Evolutionary conservation across 208 protist genomes (phyloP).

Genomic region (Acanthamoeba sp.): DNA sequence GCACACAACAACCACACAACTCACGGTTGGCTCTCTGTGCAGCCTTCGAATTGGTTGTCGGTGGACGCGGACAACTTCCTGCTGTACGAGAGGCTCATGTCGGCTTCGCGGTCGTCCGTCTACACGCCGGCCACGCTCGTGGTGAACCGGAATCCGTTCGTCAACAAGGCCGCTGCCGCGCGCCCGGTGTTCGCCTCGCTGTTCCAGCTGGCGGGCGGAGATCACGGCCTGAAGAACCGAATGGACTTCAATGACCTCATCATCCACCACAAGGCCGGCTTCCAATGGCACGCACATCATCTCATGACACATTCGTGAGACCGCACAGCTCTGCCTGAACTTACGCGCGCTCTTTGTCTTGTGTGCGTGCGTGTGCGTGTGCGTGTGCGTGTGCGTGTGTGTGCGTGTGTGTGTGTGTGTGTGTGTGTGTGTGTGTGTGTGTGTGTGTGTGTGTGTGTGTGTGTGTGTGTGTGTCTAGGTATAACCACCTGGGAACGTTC

Average conservation of each 20-base stretch:
- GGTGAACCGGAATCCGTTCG: slow-evolving; percentile 6
- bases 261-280: slow-evolving; percentile 49
- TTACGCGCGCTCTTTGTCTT: neutral
- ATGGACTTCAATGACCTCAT: slow-evolving; percentile 55
- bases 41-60: neutral
- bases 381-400: too few species aligned
- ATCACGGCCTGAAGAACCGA: neutral
- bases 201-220: neutral
- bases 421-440: too few species aligned
- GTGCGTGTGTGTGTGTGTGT: too few species aligned
- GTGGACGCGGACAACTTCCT: slow-evolving; percentile 1
- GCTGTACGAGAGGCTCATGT: slow-evolving; percentile 10
- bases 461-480: neutral
- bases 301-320: too few species aligned
- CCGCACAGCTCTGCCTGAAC: too few species aligned
- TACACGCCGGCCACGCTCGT: slow-evolving; percentile 20
- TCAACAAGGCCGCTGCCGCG: neutral
- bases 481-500: neutral
- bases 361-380: too few species aligned
- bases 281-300: slow-evolving; percentile 14
- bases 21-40: neutral
- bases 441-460: too few species aligned
- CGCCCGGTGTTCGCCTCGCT: neutral
- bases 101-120: neutral
- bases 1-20: too few species aligned